Conservation (phyloP, 495 filamentous ascomycete genomes). For the Amphirosellinia nigrospora region DNA sequence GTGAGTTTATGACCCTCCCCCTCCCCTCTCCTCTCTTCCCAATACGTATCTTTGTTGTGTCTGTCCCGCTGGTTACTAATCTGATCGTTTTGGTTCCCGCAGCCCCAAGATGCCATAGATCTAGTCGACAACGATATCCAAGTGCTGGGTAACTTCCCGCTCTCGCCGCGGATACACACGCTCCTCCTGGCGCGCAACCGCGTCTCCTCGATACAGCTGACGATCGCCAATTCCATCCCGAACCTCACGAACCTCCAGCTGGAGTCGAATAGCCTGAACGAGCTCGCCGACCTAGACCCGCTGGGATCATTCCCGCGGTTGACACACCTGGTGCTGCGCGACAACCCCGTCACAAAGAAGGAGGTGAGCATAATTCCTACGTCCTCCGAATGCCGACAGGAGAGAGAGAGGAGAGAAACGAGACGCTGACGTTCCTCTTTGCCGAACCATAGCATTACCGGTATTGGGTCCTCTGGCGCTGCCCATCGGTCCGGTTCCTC, state of each 20-base stretch:
- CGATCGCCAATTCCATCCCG: constrained; percentile 73
- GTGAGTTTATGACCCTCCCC: constrained; percentile 59
- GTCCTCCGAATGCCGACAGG: neutral
- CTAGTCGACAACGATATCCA: constrained; percentile 98
- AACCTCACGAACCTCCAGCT: constrained; percentile 79
- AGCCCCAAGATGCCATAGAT: constrained; percentile 92
- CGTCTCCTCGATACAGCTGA: constrained; percentile 77
- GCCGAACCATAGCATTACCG: constrained; percentile 74
- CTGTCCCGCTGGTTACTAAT: constrained; percentile 1
- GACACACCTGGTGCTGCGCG: constrained; percentile 79
- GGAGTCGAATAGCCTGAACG: constrained; percentile 74
- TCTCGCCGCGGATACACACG: constrained; percentile 82
- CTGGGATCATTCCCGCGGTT: constrained; percentile 70
- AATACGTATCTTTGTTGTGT: neutral
- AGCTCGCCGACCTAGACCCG: constrained; percentile 88
- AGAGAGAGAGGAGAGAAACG: neutral
- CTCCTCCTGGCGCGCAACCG: constrained; percentile 92
- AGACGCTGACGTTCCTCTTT: neutral
- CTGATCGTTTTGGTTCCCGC: neutral
- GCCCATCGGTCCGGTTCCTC: constrained; percentile 84
- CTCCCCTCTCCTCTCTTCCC: constrained; percentile 17
- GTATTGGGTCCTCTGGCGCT: constrained; percentile 87
- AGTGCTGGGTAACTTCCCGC: constrained; percentile 88
- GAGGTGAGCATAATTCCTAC: constrained; percentile 65
- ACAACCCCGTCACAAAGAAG: constrained; percentile 89